These are phyloP conservation scores for Penicillium sp. DNA, from an alignment of 2,329 filamentous ascomycete genomes.

Conservation along the genomic window DNA sequence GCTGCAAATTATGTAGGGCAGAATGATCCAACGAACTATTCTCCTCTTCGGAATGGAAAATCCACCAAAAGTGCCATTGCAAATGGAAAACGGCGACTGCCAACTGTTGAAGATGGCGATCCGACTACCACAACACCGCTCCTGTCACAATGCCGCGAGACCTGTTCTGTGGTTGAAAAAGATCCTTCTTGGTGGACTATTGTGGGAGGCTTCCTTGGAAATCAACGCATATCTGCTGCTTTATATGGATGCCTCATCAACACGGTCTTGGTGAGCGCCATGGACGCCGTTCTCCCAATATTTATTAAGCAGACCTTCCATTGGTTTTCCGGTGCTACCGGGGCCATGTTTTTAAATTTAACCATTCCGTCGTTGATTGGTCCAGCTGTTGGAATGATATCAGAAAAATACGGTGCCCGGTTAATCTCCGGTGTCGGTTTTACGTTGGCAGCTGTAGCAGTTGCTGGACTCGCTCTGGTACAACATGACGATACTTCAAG, in stretches of 20 bases:
- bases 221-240: not conserved
- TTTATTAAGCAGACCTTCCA: constrained; percentile 4
- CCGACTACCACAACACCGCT: not conserved
- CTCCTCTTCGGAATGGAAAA: not conserved
- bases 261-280: not conserved
- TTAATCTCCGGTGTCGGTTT: not conserved
- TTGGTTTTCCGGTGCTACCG: constrained; percentile 4
- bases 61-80: too few relatives aligned
- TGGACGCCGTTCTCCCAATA: constrained; percentile 1
- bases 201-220: constrained; percentile 2
- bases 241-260: constrained; percentile 6
- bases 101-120: not conserved
- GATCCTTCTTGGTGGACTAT: constrained; percentile 1
- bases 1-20: not conserved
- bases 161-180: not conserved
- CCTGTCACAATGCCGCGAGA: not conserved
- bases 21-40: not conserved
- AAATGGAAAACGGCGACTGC: constrained; percentile 1
- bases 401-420: constrained; percentile 2
- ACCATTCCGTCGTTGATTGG: constrained; percentile 2
- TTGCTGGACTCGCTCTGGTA: not conserved
- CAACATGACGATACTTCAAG: not conserved
- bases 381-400: constrained; percentile 4
- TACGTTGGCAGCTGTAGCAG: not conserved
- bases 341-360: constrained; percentile 3